phyloP scores from a whole-genome alignment of 1,284 basidiomycete species.

The Microbotryum saponariae region DNA sequence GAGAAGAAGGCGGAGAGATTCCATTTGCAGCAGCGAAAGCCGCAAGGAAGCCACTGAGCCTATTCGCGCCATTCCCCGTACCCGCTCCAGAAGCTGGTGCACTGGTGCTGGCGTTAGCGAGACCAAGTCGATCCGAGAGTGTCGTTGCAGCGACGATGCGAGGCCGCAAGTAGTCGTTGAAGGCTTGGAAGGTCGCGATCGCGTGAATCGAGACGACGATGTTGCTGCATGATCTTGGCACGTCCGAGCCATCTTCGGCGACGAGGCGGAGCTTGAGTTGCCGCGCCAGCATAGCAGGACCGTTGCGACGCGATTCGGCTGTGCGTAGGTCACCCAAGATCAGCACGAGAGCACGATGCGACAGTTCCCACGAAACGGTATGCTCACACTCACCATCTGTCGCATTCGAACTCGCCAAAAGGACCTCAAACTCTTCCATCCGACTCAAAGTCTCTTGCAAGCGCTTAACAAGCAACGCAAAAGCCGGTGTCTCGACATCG shows the following conservation, averaged over 20 bases:
- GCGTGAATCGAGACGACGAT: constrained; percentile 93
- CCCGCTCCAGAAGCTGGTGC: not conserved
- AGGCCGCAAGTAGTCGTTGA: constrained; percentile 88
- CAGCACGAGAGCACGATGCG: not conserved
- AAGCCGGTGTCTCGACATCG: constrained; percentile 47
- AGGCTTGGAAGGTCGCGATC: constrained; percentile 88
- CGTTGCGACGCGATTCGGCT: constrained; percentile 72
- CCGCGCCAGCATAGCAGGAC: constrained; percentile 74
- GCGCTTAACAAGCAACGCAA: constrained; percentile 80
- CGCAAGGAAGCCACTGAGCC: constrained; percentile 81
- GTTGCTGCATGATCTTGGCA: constrained; percentile 74
- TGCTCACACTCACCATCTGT: constrained; percentile 54
- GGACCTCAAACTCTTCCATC: constrained; percentile 89
- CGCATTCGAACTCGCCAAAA: constrained; percentile 64
- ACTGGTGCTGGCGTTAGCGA: not conserved
- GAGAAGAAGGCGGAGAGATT: not conserved
- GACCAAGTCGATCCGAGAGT: constrained; percentile 21
- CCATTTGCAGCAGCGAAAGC: constrained; percentile 63
- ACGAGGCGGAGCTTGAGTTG: constrained; percentile 79
- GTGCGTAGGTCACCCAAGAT: not conserved
- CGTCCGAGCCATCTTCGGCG: constrained; percentile 74
- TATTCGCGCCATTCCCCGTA: constrained; percentile 40
- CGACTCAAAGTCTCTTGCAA: constrained; percentile 85
- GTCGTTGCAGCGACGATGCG: constrained; percentile 67
- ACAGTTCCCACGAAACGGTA: constrained; percentile 18